Percentiles rank a stretch among this genome's conserved stretches.
Evolutionary conservation across 768 basidiomycete genomes (phyloP).

Genomic region (Naganishia onofrii): DNA sequence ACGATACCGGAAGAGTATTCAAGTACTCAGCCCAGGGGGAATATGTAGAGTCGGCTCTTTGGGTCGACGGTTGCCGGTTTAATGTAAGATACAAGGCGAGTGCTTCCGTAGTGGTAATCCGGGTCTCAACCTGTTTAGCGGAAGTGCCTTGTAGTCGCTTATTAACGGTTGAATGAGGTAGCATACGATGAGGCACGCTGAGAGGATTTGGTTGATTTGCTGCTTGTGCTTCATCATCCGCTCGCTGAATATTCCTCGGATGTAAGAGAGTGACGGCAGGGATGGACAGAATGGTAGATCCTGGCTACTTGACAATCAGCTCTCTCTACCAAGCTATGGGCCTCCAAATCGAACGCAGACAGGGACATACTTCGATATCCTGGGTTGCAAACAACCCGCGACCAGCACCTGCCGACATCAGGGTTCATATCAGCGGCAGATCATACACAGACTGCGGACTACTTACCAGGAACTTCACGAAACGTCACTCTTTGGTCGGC

Average conservation of each 20-base stretch:
- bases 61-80: conserved; percentile 55
- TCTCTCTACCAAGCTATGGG: neutral
- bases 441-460: neutral
- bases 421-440: neutral
- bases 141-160: neutral
- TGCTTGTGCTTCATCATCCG: neutral
- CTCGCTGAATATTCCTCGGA: conserved; percentile 60
- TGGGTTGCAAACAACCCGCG: conserved; percentile 65
- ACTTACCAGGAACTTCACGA: conserved; percentile 59
- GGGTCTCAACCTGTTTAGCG: neutral
- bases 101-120: conserved; percentile 66
- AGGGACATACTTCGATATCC: conserved; percentile 55
- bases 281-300: conserved; percentile 64
- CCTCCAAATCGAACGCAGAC: neutral
- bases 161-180: neutral
- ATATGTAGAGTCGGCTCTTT: conserved; percentile 29
- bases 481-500: conserved; percentile 58
- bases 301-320: conserved; percentile 53
- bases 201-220: conserved; percentile 38
- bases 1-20: conserved; percentile 68
- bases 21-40: conserved; percentile 60
- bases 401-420: conserved; percentile 59
- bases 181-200: conserved; percentile 57
- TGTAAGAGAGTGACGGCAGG: conserved; percentile 74
- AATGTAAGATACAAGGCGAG: conserved; percentile 77